These are phyloP conservation scores for Aspergillus spinulosporus DNA, from an alignment of 2,329 filamentous ascomycete genomes.

Conservation along the genomic window DNA sequence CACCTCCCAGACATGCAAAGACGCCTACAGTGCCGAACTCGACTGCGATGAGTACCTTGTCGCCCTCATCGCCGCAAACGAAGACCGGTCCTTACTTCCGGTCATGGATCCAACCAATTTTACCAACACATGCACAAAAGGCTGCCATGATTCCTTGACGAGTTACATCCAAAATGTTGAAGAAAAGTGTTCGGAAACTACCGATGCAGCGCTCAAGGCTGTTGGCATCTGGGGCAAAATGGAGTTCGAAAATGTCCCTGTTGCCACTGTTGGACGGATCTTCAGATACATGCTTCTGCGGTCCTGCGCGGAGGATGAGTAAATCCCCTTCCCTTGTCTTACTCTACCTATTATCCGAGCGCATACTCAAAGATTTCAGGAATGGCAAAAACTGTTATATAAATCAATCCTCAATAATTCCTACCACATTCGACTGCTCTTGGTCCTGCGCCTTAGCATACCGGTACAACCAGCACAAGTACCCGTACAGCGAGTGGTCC, in stretches of 20 bases:
- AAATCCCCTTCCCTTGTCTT: neutral
- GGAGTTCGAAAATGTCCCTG: conserved; percentile 4
- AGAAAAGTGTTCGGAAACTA: conserved; percentile 1
- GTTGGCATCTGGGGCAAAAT: neutral
- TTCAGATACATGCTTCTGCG: conserved; percentile 14
- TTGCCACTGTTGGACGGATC: conserved; percentile 10
- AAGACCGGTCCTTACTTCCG: neutral
- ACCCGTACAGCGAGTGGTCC: conserved; percentile 15
- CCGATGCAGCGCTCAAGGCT: conserved; percentile 8
- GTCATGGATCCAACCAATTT: conserved; percentile 7
- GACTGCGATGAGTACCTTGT: conserved; percentile 14
- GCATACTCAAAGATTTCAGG: neutral
- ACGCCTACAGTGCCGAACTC: conserved; percentile 19
- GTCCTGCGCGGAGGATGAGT: conserved; percentile 16
- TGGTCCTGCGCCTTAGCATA: conserved; percentile 15
- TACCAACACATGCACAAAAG: conserved; percentile 13
- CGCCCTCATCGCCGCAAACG: conserved; percentile 5
- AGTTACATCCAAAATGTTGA: conserved; percentile 13
- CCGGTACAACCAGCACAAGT: conserved; percentile 13
- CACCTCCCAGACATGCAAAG: conserved; percentile 11
- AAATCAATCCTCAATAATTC: conserved; percentile 2
- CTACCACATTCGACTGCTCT: conserved; percentile 5
- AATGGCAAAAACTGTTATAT: conserved; percentile 11
- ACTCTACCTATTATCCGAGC: neutral
- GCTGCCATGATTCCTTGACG: conserved; percentile 12